Evolutionary conservation across 352 stramenopile species (phyloP), one percentile per base, ranked within the genome.

Genomic region (Phytophthora cajani): DNA sequence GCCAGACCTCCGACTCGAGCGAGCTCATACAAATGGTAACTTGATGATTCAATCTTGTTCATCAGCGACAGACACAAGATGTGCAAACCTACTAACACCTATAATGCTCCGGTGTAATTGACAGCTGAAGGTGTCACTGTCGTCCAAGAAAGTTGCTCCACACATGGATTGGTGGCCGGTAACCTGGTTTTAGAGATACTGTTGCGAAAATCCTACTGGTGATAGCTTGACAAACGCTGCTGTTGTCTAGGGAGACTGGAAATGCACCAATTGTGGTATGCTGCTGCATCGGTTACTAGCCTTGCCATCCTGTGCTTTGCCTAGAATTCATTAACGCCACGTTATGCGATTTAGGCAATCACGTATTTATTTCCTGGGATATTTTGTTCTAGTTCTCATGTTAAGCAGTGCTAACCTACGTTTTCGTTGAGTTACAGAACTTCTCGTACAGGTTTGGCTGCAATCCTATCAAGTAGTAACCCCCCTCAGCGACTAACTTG

Each of bases 81-180:
- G 17, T 16, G 2, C 38, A 16, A 46, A n/a, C 16, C 17, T 14
- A 23, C 60, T 73, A 42, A 70, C 7, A 23, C 33, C 44, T 11
- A 19, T 44, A 12, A 30, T 8, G 44, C 19, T 58, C 11, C 58
- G 25, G 44, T 70, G 23, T 7, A 32, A 16, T 25, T 55, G 25
- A n/a, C 21, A 81, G 77, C 52, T 84, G 27, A 80, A 81, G 36
- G 21, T 65, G 0, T 69, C 73, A 27, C 42, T 80, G 8, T 17
- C 72, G 36, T 49, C 74, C 11, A 83, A 84, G 67, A 88, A 87
- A 59, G 44, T 81, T 23, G 80, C 80, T 38, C 80, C 85, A 5
- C 85, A 93, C 73, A 93, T 93, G 85, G 75, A 88, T 55, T 93
- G 85, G 85, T 91, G 85, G 83, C 85, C 85, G 71, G 85, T 93